These are phyloP conservation scores for Globisporangium irregulare DNA, from an alignment of 352 stramenopile species.

Conservation along the genomic window DNA sequence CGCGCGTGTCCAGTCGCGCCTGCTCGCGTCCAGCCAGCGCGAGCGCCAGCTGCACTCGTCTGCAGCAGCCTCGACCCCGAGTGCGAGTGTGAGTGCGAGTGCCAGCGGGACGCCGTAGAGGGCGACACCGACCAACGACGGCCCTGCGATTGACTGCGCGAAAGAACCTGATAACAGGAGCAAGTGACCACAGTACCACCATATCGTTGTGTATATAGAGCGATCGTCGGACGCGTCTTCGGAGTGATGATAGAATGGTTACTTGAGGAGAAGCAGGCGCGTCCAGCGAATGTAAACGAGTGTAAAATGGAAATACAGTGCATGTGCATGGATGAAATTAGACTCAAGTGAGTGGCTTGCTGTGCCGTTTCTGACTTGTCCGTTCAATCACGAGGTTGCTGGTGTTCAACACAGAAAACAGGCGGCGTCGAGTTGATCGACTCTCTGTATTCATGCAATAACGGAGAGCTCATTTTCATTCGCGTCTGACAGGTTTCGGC, in stretches of 20 bases:
- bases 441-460: neutral
- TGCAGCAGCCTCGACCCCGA: neutral
- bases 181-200: neutral
- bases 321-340: neutral
- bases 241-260: neutral
- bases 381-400: no score
- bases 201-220: neutral
- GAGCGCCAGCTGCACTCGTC: slow-evolving; percentile 18
- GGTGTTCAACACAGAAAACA: neutral
- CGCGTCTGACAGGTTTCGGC: neutral
- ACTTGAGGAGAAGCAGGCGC: neutral
- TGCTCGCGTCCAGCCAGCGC: slow-evolving; percentile 38
- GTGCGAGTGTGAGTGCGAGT: neutral
- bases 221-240: neutral
- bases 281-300: neutral
- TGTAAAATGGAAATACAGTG: slow-evolving; percentile 11
- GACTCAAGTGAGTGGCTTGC: neutral
- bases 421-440: neutral
- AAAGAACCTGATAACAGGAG: neutral
- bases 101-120: neutral
- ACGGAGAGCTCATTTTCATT: neutral
- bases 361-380: neutral
- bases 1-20: slow-evolving; percentile 41
- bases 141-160: neutral
- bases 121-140: neutral